Evolutionary conservation across 2,329 filamentous ascomycete species (phyloP), one percentile per base, ranked within the genome.

Genomic region (Colletotrichum filicis): DNA sequence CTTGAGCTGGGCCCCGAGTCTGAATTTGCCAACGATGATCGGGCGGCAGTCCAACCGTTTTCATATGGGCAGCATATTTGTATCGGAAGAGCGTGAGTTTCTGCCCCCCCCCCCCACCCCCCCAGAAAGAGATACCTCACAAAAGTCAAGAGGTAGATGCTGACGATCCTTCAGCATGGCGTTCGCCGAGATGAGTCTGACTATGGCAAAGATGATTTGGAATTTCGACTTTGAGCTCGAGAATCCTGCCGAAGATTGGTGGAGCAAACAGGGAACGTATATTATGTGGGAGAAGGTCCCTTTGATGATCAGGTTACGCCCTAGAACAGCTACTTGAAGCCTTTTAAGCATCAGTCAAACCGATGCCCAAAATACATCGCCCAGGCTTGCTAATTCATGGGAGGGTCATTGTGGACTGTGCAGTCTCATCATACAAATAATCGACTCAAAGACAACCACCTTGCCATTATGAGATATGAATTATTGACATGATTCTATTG

Each of bases 11-110:
- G 42, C 4, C 46, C 62, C 1, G 58, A 7, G 5, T 37, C 62
- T 1, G 62, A 65, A 11, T 65, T 65, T 2, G 30, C 22, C 2
- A 28, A 22, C 6, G 62, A 57, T 14, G 62, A 57, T 22, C 28
- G 37, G n/a, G 62, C 62, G 42, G 62, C 62, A 16, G 35, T 86
- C 66, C 84, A 88, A 76, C 84, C 87, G 1, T 88, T 89, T 71
- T 83, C 83, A 4, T 59, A 85, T 4, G 87, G 87, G 0, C 83
- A 87, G 5, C 79, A 87, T 1, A 86, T 87, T 57, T 89, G 87
- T 71, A 80, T 89, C 30, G 87, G 87, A 1, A 81, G 80, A 71
- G 87, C 87, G 85, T 86, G 79, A 76, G 85, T 26, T 4, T 26
- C 26, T 26, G n/a, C n/a, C n/a, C n/a, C 3, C 26, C 3, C 26